These are phyloP conservation scores for Citrus medica DNA, from an alignment of 345 rosid species.

Conservation along the genomic window DNA sequence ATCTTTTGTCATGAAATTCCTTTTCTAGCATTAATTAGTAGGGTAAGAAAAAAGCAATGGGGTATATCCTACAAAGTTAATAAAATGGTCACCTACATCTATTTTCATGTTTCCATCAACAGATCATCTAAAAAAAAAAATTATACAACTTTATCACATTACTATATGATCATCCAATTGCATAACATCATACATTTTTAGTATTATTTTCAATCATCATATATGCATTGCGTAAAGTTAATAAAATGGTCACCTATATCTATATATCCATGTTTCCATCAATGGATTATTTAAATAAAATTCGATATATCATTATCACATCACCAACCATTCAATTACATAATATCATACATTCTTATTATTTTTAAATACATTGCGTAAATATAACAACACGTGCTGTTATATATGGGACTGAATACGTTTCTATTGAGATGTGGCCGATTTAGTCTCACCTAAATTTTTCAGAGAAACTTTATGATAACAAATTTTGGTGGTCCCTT, in stretches of 20 bases:
- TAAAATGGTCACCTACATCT: background rate
- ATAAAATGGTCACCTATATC: too few species aligned
- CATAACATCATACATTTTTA: too few species aligned
- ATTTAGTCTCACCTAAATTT: background rate
- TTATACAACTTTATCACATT: too few species aligned
- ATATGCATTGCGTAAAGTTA: too few species aligned
- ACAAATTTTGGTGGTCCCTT: constrained; percentile 17
- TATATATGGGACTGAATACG: background rate
- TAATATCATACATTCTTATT: background rate
- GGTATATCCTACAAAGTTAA: background rate
- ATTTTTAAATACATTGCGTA: background rate
- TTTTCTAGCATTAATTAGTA: background rate
- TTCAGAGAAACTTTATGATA: background rate
- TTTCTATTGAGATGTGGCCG: background rate
- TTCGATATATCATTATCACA: background rate
- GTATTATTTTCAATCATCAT: too few species aligned
- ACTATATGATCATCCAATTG: too few species aligned
- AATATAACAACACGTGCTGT: background rate
- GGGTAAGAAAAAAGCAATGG: background rate
- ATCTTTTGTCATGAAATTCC: background rate
- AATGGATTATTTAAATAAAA: background rate
- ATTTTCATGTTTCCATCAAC: too few species aligned
- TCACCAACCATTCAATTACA: background rate
- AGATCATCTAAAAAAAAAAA: too few species aligned
- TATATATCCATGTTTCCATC: background rate